Conservation (phyloP, 257 asterid genomes). For the Marsdenia floribunda region DNA sequence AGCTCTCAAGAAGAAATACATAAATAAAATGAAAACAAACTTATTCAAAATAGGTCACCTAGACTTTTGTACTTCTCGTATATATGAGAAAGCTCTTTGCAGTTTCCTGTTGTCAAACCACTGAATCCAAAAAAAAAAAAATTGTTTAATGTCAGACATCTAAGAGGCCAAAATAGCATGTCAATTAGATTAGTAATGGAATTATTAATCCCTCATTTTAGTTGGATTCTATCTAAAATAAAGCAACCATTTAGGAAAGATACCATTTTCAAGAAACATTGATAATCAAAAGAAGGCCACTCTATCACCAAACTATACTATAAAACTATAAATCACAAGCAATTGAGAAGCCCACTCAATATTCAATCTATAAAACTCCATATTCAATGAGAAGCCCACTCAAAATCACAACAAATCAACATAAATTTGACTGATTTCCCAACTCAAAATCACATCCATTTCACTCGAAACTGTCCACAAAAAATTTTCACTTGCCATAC, state of each 20-base stretch:
- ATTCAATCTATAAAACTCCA: too few species aligned
- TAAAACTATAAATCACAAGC: too few species aligned
- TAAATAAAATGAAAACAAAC: not conserved
- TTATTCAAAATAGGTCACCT: conserved; percentile 44
- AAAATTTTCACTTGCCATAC: too few species aligned
- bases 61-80: conserved; percentile 78
- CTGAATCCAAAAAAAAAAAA: conserved; percentile 41
- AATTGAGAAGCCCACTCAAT: too few species aligned
- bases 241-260: not conserved
- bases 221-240: not conserved
- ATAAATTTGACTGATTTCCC: too few species aligned
- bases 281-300: conserved; percentile 51
- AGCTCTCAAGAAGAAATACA: not conserved
- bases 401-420: too few species aligned
- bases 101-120: conserved; percentile 88
- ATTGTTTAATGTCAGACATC: conserved; percentile 23
- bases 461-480: too few species aligned
- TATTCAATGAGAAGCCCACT: too few species aligned
- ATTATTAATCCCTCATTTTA: not conserved
- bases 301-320: too few species aligned
- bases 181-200: not conserved
- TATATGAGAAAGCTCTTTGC: conserved; percentile 70
- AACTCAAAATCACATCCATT: too few species aligned
- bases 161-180: not conserved
- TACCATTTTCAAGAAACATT: conserved; percentile 98